Conservation (phyloP, 2,329 filamentous ascomycete species). For the Pseudogymnoascus sp. region DNA sequence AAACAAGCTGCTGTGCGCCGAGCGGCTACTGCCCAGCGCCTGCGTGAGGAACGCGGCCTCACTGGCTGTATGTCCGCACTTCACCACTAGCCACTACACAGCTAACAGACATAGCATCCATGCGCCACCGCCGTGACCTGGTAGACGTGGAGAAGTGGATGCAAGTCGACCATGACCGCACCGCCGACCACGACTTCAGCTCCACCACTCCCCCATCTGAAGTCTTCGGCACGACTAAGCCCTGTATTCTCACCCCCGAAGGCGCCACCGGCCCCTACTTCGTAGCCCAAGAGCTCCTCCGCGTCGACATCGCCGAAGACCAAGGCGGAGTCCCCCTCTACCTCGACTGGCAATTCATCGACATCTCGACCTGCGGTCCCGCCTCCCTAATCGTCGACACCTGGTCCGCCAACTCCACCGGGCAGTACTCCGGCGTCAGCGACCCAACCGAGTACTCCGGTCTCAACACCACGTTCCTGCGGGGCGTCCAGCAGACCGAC, state of each 20-base stretch:
- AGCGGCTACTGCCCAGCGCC: not conserved
- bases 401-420: not conserved
- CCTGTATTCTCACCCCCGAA: slow-evolving; percentile 1
- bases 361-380: slow-evolving; percentile 33
- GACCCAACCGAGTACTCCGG: slow-evolving; percentile 22
- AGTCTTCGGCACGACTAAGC: not conserved
- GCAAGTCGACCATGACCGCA: not conserved
- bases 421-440: slow-evolving; percentile 7
- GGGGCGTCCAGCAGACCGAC: slow-evolving; percentile 35
- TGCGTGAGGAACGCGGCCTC: not conserved
- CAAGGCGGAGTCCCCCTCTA: slow-evolving; percentile 30
- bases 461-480: slow-evolving; percentile 29
- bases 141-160: not conserved
- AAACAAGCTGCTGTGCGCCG: not conserved
- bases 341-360: slow-evolving; percentile 33
- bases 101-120: not conserved
- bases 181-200: not conserved
- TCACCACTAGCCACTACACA: not conserved
- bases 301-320: slow-evolving; percentile 29
- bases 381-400: slow-evolving; percentile 14
- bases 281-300: slow-evolving; percentile 31
- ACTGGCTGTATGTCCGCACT: not conserved
- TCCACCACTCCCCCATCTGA: not conserved
- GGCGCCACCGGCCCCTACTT: slow-evolving; percentile 10
- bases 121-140: not conserved